phyloP scores from a whole-genome alignment of 2,329 filamentous ascomycete genomes.

The Orbilia quercus region DNA sequence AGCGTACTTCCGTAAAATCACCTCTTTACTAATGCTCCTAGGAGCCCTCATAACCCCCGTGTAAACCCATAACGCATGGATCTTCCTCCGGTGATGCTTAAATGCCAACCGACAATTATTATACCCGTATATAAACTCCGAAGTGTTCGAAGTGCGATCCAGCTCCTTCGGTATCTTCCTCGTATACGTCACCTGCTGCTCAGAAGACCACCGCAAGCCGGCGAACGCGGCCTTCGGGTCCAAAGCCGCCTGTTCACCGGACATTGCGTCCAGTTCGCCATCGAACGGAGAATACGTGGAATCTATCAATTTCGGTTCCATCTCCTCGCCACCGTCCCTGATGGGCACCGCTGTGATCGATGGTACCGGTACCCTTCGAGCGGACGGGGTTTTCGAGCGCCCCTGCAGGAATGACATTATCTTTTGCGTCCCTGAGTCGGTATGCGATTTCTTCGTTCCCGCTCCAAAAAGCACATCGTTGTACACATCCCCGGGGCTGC shows the following conservation, averaged over 20 bases:
- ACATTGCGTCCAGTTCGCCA: constrained; percentile 17
- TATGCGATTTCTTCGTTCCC: too few species aligned
- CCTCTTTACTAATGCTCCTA: constrained; percentile 66
- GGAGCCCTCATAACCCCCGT: constrained; percentile 67
- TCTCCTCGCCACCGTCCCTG: neutral
- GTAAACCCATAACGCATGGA: constrained; percentile 87
- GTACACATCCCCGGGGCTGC: too few species aligned
- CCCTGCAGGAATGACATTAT: too few species aligned
- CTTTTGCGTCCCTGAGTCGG: too few species aligned
- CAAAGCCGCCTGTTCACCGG: neutral
- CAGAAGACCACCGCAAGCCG: neutral
- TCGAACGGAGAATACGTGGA: constrained; percentile 11
- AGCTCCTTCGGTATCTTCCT: constrained; percentile 32
- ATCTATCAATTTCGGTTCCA: neutral
- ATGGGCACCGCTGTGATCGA: too few species aligned
- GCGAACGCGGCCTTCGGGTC: neutral
- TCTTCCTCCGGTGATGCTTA: constrained; percentile 73
- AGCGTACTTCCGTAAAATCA: constrained; percentile 66
- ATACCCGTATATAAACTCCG: constrained; percentile 47
- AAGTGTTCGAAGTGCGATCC: neutral
- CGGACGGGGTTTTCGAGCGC: too few species aligned
- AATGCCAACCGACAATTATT: constrained; percentile 68
- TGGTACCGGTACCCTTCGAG: too few species aligned
- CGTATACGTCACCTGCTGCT: neutral
- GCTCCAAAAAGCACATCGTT: too few species aligned